These are phyloP conservation scores for Neonectria coccinea DNA, from an alignment of 2,329 filamentous ascomycete species.

Conservation along the genomic window DNA sequence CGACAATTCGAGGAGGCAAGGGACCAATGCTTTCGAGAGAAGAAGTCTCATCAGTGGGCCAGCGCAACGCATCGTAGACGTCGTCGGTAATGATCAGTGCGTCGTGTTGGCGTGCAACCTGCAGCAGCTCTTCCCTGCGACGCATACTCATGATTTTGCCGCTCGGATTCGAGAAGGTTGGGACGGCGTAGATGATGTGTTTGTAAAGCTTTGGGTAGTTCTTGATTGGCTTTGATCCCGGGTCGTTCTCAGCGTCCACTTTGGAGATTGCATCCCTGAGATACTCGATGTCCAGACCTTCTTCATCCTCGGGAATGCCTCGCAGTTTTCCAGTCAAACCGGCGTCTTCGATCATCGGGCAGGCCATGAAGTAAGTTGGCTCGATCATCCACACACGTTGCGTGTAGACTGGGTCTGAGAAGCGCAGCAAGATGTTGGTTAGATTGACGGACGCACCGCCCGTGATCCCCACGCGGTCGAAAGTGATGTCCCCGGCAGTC, in stretches of 20 bases:
- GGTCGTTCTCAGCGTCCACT: neutral
- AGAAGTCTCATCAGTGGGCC: conserved; percentile 51
- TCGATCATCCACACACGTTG: conserved; percentile 73
- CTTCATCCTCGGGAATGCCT: conserved; percentile 69
- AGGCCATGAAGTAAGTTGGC: conserved; percentile 74
- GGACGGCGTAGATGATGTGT: conserved; percentile 76
- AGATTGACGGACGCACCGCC: conserved; percentile 76
- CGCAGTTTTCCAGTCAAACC: conserved; percentile 69
- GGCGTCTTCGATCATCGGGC: conserved; percentile 73
- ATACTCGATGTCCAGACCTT: conserved; percentile 14
- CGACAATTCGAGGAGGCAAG: conserved; percentile 8
- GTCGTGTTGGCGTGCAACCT: conserved; percentile 71
- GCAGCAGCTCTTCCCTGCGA: conserved; percentile 67
- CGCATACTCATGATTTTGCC: conserved; percentile 71
- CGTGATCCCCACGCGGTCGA: conserved; percentile 64
- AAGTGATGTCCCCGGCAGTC: neutral
- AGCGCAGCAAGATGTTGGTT: conserved; percentile 71
- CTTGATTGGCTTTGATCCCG: neutral
- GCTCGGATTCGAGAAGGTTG: conserved; percentile 77
- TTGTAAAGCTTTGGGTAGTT: conserved; percentile 67
- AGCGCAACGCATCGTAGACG: conserved; percentile 78
- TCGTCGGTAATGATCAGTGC: conserved; percentile 77
- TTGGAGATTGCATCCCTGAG: neutral
- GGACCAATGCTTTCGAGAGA: neutral
- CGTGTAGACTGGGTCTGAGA: conserved; percentile 73